A percentile compares a stretch with the other conserved stretches of the same genome.
Evolutionary conservation across 2,329 filamentous ascomycete genomes (phyloP).

Genomic region (Colletotrichum spaethianum): DNA sequence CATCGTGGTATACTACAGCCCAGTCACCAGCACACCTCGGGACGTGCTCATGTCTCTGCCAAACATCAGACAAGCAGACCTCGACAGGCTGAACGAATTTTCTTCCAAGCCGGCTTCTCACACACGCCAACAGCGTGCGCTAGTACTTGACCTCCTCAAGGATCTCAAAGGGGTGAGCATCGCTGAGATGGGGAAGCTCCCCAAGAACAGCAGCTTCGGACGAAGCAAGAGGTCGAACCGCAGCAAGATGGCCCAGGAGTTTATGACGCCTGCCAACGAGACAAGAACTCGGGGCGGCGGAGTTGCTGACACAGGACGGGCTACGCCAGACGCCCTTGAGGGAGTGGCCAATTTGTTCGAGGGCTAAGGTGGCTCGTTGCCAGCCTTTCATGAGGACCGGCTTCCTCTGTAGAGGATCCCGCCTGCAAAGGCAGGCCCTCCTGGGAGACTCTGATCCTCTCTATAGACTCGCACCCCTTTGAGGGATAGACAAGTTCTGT

Average conservation of each 20-base stretch:
- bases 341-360: conserved; percentile 69
- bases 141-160: conserved; percentile 88
- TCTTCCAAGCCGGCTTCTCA: conserved; percentile 71
- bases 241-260: conserved; percentile 76
- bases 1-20: conserved; percentile 84
- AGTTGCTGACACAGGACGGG: conserved; percentile 48
- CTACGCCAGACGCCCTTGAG: conserved; percentile 66
- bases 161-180: conserved; percentile 92
- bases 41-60: conserved; percentile 85
- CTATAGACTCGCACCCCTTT: neutral
- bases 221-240: conserved; percentile 61
- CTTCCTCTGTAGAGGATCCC: neutral
- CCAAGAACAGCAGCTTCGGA: conserved; percentile 62
- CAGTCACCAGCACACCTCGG: conserved; percentile 78
- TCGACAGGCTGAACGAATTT: conserved; percentile 75
- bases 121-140: conserved; percentile 82
- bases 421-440: neutral
- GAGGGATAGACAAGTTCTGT: neutral
- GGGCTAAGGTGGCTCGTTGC: conserved; percentile 43
- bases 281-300: conserved; percentile 48
- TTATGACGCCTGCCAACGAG: conserved; percentile 66
- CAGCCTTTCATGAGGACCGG: neutral
- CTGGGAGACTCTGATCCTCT: neutral
- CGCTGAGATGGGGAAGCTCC: conserved; percentile 91
- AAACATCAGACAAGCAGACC: conserved; percentile 77